Base-by-base conservation (phyloP, 1,284 basidiomycete genomes). In the Cystobasidium sp. region DNA sequence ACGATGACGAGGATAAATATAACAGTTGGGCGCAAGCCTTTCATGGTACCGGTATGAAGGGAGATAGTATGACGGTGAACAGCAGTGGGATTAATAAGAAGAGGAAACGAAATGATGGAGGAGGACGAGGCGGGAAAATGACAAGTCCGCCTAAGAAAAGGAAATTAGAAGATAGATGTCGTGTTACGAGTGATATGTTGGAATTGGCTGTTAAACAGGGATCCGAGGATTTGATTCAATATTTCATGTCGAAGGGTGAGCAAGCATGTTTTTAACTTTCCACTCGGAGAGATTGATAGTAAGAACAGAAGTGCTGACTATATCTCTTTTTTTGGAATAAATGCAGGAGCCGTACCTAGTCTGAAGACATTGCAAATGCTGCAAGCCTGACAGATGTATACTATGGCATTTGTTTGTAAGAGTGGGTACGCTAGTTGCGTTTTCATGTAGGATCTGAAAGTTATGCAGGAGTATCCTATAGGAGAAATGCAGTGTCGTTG, bases 161-260 rank as follows among this genome's bases (percentile, higher is more conserved):
- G 16, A 59, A 43, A 43, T 39, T 73, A 10, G 70, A 66, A 65
- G 70, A 73, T 59, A 46, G 70, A 49, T 46, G 65, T n/a, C 41
- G 37, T 37, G 63, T 73, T 9, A 73, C 62, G 14, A 44, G 47
- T 55, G 70, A 46, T 39, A 73, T 73, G 70, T 55, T 73, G 22
- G 70, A 73, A 41, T 44, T 58, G 51, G 70, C 70, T 47, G 70
- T 73, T 53, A 65, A 66, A 61, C 39, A 65, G 63, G 37, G 58
- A 18, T 73, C 37, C n/a, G 70, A 65, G 31, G 62, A 62, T 44
- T 63, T 73, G 8, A 73, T 73, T 24, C 31, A 65, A 14, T 73
- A 66, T 37, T 73, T 66, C 46, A 65, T 73, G 62, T 31, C 37
- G 4, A 73, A 58, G 49, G 70, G 70, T 55, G 58, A 56, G 65